Evolutionary conservation across 345 rosid genomes (phyloP).

Genomic region (Microthlaspi erraticum): DNA sequence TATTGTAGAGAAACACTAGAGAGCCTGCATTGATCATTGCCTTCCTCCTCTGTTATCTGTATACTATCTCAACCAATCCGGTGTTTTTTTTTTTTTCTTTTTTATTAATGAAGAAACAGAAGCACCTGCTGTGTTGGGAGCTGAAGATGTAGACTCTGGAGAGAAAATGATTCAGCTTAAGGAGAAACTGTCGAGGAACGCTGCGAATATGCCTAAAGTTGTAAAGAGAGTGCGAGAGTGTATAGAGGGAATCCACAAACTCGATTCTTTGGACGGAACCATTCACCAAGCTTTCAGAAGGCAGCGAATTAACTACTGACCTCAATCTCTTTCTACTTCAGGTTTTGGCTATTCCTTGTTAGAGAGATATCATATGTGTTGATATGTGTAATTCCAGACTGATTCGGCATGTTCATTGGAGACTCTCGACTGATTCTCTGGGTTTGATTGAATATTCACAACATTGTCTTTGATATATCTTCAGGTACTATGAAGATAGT

Average conservation of each 20-base stretch:
- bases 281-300: slow-evolving; percentile 64
- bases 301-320: slow-evolving; percentile 33
- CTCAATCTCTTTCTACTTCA: background rate
- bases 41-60: background rate
- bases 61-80: slow-evolving; percentile 15
- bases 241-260: slow-evolving; percentile 54
- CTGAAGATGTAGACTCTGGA: slow-evolving; percentile 41
- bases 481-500: background rate
- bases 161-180: slow-evolving; percentile 57
- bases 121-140: slow-evolving; percentile 23
- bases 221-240: slow-evolving; percentile 67
- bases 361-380: background rate
- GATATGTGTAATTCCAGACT: slow-evolving; percentile 26
- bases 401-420: slow-evolving; percentile 12
- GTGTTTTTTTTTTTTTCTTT: slow-evolving; percentile 41
- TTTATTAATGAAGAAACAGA: slow-evolving; percentile 32
- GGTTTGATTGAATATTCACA: slow-evolving; percentile 1
- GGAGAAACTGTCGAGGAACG: slow-evolving; percentile 55
- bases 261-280: slow-evolving; percentile 50
- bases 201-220: slow-evolving; percentile 52
- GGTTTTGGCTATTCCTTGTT: slow-evolving; percentile 7
- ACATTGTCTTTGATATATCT: background rate
- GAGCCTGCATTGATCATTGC: slow-evolving; percentile 12
- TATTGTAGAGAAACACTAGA: background rate
- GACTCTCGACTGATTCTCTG: background rate